Evolutionary conservation across 2,329 filamentous ascomycete species (phyloP), one percentile per base, ranked within the genome.

Genomic region (Helotiales sp.): DNA sequence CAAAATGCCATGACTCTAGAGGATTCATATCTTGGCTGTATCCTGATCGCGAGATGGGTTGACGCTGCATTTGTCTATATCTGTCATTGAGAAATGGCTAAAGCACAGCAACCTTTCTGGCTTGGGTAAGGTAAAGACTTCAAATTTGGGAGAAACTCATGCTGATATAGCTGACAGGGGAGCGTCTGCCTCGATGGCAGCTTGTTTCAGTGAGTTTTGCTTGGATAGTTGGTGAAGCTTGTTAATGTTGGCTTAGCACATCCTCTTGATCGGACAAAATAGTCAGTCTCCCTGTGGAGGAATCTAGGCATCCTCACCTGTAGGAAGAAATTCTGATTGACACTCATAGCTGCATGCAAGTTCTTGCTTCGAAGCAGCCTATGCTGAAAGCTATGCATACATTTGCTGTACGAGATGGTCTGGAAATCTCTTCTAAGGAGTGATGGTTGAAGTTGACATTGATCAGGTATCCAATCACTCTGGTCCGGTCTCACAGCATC

Each of bases 231-330:
- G 13, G 19, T 25, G 17, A 42, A 22, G 6, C 8, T 12, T 44
- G 22, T 40, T 55, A 17, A 59, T 31, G 19, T 17, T 25, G 30
- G 7, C 13, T 3, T 7, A 76, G 75, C 76, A n/a, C 76, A 77
- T 58, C 76, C 75, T 12, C 59, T 77, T 1, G 76, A 78, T 47
- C 75, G 77, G 55, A 77, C 76, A 0, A 78, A 78, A 70, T 77
- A 78, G 75, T 75, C 49, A 62, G 71, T 58, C 10, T 30, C 27
- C 7, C 19, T 6, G 22, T 3, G 12, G 22, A 44, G 8, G 9
- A 6, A 24, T 2, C 24, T 2, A n/a, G n/a, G 15, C 9, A 34
- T 34, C 31, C 9, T 34, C 31, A 9, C 31, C 15, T 34, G 15
- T 34, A 34, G 17, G 5, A 17, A 46, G 15, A 12, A 47, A 58